phyloP scores from a whole-genome alignment of 1,139 yeast species.

The Sugiyamaella castrensis region DNA sequence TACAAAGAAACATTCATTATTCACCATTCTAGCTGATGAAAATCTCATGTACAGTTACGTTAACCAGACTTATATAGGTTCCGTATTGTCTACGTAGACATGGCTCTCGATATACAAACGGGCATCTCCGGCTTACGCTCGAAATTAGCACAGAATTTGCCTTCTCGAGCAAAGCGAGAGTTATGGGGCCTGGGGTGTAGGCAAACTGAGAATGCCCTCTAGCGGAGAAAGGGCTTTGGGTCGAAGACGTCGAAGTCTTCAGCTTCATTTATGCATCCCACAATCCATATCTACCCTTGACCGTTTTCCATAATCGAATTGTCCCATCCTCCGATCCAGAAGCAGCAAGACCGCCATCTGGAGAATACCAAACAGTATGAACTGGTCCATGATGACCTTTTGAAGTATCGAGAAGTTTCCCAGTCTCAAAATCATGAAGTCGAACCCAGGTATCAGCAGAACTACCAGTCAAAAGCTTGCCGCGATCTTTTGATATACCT shows the following conservation, averaged over 20 bases:
- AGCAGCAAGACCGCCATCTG: slow-evolving; percentile 45
- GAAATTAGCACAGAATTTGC: too few species aligned
- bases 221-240: background rate
- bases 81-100: background rate
- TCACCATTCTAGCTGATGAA: too few species aligned
- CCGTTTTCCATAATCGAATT: slow-evolving; percentile 56
- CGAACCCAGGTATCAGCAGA: slow-evolving; percentile 39
- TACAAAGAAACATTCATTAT: too few species aligned
- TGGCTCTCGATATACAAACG: too few species aligned
- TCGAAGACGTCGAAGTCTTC: too few species aligned
- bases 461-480: slow-evolving; percentile 35
- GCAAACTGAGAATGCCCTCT: background rate
- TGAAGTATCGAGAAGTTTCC: slow-evolving; percentile 31
- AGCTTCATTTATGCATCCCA: slow-evolving; percentile 28
- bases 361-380: slow-evolving; percentile 38
- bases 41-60: too few species aligned
- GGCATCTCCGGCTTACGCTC: too few species aligned
- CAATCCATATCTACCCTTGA: slow-evolving; percentile 36
- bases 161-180: background rate
- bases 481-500: slow-evolving; percentile 28
- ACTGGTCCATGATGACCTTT: slow-evolving; percentile 43
- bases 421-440: slow-evolving; percentile 34
- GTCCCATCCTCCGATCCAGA: slow-evolving; percentile 72
- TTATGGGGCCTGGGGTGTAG: background rate
- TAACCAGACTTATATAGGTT: too few species aligned